Evolutionary conservation across 805 yeast genomes (phyloP), one percentile per base, ranked within the genome.

Genomic region (Saccharomycopsis sp.): DNA sequence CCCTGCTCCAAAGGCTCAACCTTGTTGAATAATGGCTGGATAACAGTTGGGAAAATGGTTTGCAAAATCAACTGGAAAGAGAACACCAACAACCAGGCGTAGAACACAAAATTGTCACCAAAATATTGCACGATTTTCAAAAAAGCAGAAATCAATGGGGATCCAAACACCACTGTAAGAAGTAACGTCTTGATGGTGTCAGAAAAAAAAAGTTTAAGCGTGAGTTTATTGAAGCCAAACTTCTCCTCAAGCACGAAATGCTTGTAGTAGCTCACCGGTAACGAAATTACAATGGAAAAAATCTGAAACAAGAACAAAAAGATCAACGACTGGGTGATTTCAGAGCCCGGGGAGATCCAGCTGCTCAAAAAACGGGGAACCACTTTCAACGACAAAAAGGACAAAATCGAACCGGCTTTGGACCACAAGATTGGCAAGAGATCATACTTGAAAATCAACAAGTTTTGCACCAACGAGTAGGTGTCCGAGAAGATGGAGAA

Each of bases 21-120:
- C 67, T 89, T 91, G 78, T 94, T 91, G 78, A 94, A 94, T 62
- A 90, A 73, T 2, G 99, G 99, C 75, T 87, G 91, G 65, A 94
- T 91, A 64, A 90, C 78, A 24, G 88, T 83, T 40, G 98, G 98
- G 67, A 78, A 81, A 51, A 92, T 75, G 34, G 94, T 83, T 76
- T 87, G 84, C 56, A 84, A 79, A 57, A 87, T 73, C 55, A 92
- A 75, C 71, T 87, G 96, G 62, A 91, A 81, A 16, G 73, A 76
- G 50, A 91, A 78, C 48, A 89, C 73, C 67, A 91, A 85, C 14
- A 79, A 73, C 74, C 95, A 85, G 60, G 89, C 76, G 72, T 91
- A 94, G 66, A 84, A 80, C 69, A 91, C 83, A 73, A 94, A 94
- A 56, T 79, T 77, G 59, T 88, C 87, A 55, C 96, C 96, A 65